Conservation (phyloP, 257 asterid species). For the Verbena officinalis region DNA sequence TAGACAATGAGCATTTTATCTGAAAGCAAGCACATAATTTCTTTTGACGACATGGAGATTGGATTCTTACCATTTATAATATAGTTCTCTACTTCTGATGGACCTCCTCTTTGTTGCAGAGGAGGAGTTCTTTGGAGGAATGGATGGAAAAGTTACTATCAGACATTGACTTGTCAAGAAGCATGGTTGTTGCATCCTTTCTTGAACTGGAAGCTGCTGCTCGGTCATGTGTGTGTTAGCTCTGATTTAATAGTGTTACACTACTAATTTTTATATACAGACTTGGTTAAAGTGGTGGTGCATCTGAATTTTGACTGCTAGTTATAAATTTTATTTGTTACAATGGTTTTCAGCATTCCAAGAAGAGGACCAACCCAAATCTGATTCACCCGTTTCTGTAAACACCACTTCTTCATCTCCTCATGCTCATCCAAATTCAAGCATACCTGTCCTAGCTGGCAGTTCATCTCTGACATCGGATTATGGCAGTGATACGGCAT, state of each 20-base stretch:
- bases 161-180: constrained; percentile 87
- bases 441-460: constrained; percentile 50
- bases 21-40: constrained; percentile 9
- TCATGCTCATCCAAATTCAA: constrained; percentile 53
- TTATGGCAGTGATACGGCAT: constrained; percentile 89
- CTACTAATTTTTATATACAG: not conserved
- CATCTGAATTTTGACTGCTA: constrained; percentile 18
- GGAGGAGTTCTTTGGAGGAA: constrained; percentile 87
- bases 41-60: constrained; percentile 23
- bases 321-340: constrained; percentile 22
- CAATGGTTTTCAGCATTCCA: constrained; percentile 74
- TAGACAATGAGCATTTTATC: constrained; percentile 10
- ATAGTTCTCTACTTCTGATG: constrained; percentile 16
- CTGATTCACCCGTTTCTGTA: constrained; percentile 49
- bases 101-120: constrained; percentile 52
- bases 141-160: constrained; percentile 91
- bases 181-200: constrained; percentile 81
- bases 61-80: constrained; percentile 8
- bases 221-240: constrained; percentile 70
- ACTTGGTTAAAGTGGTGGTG: constrained; percentile 15
- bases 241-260: constrained; percentile 18
- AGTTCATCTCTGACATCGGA: constrained; percentile 78
- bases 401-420: constrained; percentile 48
- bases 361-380: constrained; percentile 64
- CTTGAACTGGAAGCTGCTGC: constrained; percentile 99